Percentiles rank a stretch among this genome's conserved stretches.
Conservation (phyloP, 345 rosid species). For the Alliaria petiolata region DNA sequence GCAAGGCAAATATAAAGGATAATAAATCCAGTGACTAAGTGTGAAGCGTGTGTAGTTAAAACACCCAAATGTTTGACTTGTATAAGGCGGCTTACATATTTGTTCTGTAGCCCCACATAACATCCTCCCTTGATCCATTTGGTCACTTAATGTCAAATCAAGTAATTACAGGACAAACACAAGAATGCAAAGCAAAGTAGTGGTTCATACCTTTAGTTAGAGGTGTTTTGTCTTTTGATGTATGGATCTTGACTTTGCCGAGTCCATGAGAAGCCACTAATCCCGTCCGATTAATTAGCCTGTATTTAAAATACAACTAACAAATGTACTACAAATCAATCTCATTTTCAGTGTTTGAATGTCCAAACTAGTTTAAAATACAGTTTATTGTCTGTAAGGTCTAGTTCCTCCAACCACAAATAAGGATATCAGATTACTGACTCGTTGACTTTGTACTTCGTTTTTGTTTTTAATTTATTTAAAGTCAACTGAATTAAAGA, state of each 20-base stretch:
- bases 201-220: neutral
- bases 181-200: neutral
- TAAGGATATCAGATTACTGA: neutral
- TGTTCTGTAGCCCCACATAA: neutral
- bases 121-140: neutral
- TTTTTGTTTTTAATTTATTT: neutral
- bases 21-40: neutral
- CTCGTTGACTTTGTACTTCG: neutral
- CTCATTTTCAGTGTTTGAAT: neutral
- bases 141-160: neutral
- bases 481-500: neutral
- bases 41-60: neutral
- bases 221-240: neutral
- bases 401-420: neutral
- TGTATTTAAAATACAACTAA: neutral
- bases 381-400: neutral
- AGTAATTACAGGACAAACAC: neutral
- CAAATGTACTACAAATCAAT: no score
- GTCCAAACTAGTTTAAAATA: no score
- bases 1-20: neutral
- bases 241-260: neutral
- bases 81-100: neutral
- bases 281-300: no score
- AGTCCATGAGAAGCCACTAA: neutral
- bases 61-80: constrained; percentile 5